Base-by-base conservation (phyloP, 129 eudicot species). In the Lactuca sativa region DNA sequence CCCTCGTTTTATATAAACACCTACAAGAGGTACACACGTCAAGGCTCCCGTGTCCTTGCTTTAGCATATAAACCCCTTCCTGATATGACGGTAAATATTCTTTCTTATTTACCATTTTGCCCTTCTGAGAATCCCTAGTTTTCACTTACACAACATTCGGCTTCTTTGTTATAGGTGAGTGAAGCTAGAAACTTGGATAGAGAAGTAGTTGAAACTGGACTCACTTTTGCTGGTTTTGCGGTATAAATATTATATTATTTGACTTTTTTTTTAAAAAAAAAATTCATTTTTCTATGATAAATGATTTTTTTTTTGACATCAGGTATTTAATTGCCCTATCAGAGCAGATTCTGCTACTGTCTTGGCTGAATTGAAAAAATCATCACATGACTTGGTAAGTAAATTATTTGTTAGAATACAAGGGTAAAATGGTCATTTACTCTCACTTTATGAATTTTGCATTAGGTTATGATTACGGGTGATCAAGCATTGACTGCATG, bases 401-500 rank as follows among this genome's bases (percentile, higher is more conserved):
- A 25, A 25, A 1, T 25, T 25, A 1, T 25, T 25, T 25, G 30
- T 25, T 25, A 25, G 30, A 25, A 25, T 25, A 1, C 30, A 25
- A 25, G 30, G 30, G 30, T 25, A 25, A 25, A 25, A 1, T 25
- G 30, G 30, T 25, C 30, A 25, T 25, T 25, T 25, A 25, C 30
- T 25, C 30, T 25, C 30, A 25, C 2, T 64, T 43, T 11, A 25
- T 44, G 25, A 31, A 31, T 12, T 31, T 49, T 48, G 18, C 31
- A 41, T 34, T 56, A 92, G 98, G 91, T 89, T 66, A 92, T 92
- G 98, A 92, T 92, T 61, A 92, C 98, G 61, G 98, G 98, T 58
- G 98, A 92, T 78, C 98, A 92, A 85, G 98, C 98, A 64, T 76
- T 92, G 84, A 92, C 98, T 7, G 98, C 98, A 79, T 92, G 98